Conservation (phyloP, 2,329 filamentous ascomycete genomes). For the Sclerotinia nivalis region DNA sequence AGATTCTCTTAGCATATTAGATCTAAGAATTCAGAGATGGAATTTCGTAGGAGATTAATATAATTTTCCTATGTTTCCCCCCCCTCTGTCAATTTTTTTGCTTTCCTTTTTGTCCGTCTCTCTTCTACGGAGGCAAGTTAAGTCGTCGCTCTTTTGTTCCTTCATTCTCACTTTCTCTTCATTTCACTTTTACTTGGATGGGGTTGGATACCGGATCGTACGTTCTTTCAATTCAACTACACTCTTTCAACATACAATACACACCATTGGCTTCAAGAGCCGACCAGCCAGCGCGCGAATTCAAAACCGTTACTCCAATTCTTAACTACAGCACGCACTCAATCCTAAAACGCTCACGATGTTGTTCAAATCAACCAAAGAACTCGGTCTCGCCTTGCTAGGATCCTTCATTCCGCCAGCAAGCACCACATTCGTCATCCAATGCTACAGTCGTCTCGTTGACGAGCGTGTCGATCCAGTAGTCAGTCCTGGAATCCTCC, state of each 20-base stretch:
- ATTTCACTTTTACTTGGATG: neutral
- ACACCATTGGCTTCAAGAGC: constrained; percentile 1
- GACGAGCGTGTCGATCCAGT: constrained; percentile 32
- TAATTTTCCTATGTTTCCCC: neutral
- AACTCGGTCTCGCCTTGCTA: neutral
- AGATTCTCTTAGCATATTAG: neutral
- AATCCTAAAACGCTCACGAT: neutral
- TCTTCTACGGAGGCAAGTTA: neutral
- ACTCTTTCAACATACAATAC: neutral
- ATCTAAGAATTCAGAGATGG: neutral
- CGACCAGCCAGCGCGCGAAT: neutral
- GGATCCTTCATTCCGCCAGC: constrained; percentile 11
- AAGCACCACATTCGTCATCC: constrained; percentile 17
- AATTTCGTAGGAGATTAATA: neutral
- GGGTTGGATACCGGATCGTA: constrained; percentile 22
- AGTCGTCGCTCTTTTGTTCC: neutral
- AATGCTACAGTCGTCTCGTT: constrained; percentile 28
- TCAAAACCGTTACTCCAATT: neutral
- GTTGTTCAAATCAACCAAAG: neutral
- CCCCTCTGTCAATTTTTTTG: neutral
- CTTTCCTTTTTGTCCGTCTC: neutral
- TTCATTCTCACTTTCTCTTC: neutral
- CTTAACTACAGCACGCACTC: neutral
- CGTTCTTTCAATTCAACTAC: constrained; percentile 12
- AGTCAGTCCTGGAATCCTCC: constrained; percentile 26